Base-by-base conservation (phyloP, 805 yeast species). In the Brettanomyces bruxellensis region DNA sequence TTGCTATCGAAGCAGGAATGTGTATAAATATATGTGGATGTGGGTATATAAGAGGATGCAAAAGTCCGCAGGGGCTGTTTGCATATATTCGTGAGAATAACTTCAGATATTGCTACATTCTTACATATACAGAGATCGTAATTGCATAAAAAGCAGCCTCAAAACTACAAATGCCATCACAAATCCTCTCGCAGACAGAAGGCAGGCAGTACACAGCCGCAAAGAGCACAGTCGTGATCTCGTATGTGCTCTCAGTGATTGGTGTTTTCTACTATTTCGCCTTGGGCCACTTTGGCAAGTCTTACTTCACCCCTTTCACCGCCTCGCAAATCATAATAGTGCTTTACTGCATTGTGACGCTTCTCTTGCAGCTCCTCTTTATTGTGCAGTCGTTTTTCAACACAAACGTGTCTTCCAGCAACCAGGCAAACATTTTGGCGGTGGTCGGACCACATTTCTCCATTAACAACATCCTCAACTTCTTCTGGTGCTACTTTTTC, bases 241-340 rank as follows among this genome's bases (percentile, higher is more conserved):
- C 89, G 6, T 75, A 78, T 57, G 69, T 66, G 3, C 69, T 84
- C 28, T 72, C 89, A 2, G 62, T 72, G 7, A 75, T 75, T 54
- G 83, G 81, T 35, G 72, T 77, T 49, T 51, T 79, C 48, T 70
- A 76, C 48, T 78, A 78, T 59, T 70, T 79, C 35, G 70, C 79
- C 30, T 85, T 85, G 38, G 70, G 79, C 46, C 69, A 74, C 40
- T 71, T 72, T 23, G 68, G 66, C 34, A 64, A 53, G 5, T 66
- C 71, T 43, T 67, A 71, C 43, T 65, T 72, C 51, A 86, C 93
- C 3, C 93, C 95, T 12, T 86, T 86, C 68, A 75, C 88, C 2
- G 78, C 79, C 13, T 71, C 73, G 48, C 60, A 72, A 11, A 47
- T 78, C 12, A 67, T 79, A 13, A 61, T 72, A 2, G 61, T 77